Evolutionary conservation across 805 yeast species (phyloP), one percentile per base, ranked within the genome.

Genomic region (Ogataea pignaliae): DNA sequence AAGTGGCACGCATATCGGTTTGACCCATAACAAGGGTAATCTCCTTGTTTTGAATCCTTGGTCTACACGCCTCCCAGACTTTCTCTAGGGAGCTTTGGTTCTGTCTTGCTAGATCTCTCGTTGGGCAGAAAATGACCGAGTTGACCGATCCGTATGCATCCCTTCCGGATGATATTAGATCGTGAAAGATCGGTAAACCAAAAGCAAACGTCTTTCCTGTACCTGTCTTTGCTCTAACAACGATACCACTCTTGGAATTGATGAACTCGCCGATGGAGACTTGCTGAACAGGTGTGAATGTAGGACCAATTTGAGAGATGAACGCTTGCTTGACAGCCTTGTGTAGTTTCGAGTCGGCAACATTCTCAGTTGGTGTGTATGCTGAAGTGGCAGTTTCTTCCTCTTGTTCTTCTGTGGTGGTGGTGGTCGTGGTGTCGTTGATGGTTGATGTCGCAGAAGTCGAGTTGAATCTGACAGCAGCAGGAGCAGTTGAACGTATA

Each of bases 151-250:
- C 36, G 14, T 60, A 64, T 3, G 46, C 45, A 10, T 50, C 41
- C 33, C 59, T 55, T 11, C 52, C 54, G 10, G 45, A 13, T 10
- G 41, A 29, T 52, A 68, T 51, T 46, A 74, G 65, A 37, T 78
- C 75, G 58, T 88, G 85, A 37, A 88, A 67, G 11, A 86, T 68
- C 2, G 97, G 97, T 36, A 90, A 70, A 47, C 90, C 83, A 63
- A 88, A 89, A 0, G 97, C 95, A 50, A 86, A 79, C 0, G 97
- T 89, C 63, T 89, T 89, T 57, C 97, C 97, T 2, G 97, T 89
- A 61, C 97, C 97, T 3, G 97, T 89, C 63, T 88, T 88, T 26
- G 97, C 97, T 56, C 95, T 75, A 33, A 88, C 89, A 17, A 89
- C 88, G 36, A 88, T 71, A 51, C 91, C 90, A 29, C 69, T 66